Base-by-base conservation (phyloP, 352 stramenopile genomes). In the Aphanomyces euteiches region DNA sequence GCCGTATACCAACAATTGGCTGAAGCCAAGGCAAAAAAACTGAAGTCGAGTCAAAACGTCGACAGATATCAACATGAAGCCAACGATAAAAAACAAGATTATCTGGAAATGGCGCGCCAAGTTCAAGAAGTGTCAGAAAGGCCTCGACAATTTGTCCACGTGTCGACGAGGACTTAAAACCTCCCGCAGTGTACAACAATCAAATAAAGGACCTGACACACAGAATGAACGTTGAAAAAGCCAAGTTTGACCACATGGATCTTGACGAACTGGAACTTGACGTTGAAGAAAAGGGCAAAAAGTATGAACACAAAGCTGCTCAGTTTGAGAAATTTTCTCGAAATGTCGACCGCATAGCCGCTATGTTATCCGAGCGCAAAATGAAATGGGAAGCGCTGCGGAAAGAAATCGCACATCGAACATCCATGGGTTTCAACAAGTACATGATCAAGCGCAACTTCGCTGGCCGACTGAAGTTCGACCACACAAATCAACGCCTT, bases 391-490 rank as follows among this genome's bases (percentile, higher is more conserved):
- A 90, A 60, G 81, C 85, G 28, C 47, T 95, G 17, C 87, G 87
- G 21, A 91, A 88, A 67, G 80, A 91, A 67, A 95, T 95, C 54
- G 79, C 87, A 3, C 76, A 83, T 36, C 83, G 84, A 13, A 95
- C 85, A 36, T 92, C 82, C 8, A 81, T 89, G 59, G 83, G 82
- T 73, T 95, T 95, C 73, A 93, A 95, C 75, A 78, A 87, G 61
- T 92, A 82, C 75, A 95, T 95, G 87, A 70, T 79, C 21, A 73
- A 89, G 56, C 92, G 92, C 74, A 91, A 92, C 68, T 95, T 95
- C 71, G 87, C 85, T 8, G 87, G 87, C 19, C 90, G 90, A 60
- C 77, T 95, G 41, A 88, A 87, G 66, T 95, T 95, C 58, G 79
- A 81, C 7, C 87, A 95, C 75, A 77, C 87, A 13, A 81, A 89